Evolutionary conservation across 352 stramenopile genomes (phyloP), one percentile per base, ranked within the genome.

Genomic region (Globisporangium sylvaticum): DNA sequence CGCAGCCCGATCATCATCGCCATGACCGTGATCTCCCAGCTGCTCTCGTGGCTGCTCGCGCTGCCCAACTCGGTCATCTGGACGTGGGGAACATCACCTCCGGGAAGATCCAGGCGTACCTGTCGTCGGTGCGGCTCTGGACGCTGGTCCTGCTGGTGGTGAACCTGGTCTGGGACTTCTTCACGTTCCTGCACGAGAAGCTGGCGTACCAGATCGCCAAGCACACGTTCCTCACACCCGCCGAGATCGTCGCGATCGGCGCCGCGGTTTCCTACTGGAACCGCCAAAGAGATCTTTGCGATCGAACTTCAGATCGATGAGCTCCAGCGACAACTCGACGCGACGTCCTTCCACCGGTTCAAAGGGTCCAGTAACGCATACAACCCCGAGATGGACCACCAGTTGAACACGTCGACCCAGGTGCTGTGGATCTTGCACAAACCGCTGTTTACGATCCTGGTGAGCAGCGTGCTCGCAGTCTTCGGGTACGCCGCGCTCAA

Each of bases 21-120:
- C 4, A 62, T 86, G 34, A 78, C 59, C 1, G 4, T 74, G 42
- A 20, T 72, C 6, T 71, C 63, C 1, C 72, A 73, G 20, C 44
- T 79, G 29, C 57, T 90, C 44, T 87, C 74, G 46, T 90, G 81
- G 81, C 48, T 86, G 7, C 65, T 90, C 58, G 64, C 83, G 14
- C 66, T 88, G 6, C 77, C 78, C 4, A 84, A 79, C 66, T 73
- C 82, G 32, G 70, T 81, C 31, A 77, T 87, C 31, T 86, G 77
- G 67, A 75, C 71, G 4, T 81, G 62, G 76, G 71, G 0, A 52
- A 44, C 3, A 63, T 58, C 18, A 69, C 64, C 27, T 39, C 10
- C 34, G 34, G 34, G 1, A 73, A 73, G 60, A 29, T 82, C 22
- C 78, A 87, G 52, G 76, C 75, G 0, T 74, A 77, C 7, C 48